These are phyloP conservation scores for Neotropicomus parvogracilis DNA, from an alignment of 1,284 basidiomycete genomes.

Conservation along the genomic window DNA sequence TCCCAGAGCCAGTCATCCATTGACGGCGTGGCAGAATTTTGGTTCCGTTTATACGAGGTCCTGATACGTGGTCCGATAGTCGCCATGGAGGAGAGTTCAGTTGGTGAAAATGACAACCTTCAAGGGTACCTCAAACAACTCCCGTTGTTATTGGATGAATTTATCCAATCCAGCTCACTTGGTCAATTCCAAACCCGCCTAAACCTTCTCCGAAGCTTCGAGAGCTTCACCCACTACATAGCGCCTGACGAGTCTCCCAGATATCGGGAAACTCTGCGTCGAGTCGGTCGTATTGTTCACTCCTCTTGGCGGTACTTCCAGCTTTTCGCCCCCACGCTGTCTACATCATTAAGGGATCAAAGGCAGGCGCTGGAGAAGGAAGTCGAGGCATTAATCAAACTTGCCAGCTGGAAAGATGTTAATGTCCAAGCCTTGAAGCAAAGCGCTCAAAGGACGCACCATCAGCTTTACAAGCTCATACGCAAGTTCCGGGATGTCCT, in stretches of 20 bases:
- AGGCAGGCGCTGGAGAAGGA: conserved; percentile 74
- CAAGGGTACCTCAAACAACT: conserved; percentile 63
- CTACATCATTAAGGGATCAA: conserved; percentile 54
- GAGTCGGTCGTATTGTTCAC: conserved; percentile 60
- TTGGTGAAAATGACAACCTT: conserved; percentile 35
- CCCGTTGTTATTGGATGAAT: conserved; percentile 80
- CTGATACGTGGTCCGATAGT: conserved; percentile 64
- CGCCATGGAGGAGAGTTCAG: conserved; percentile 39
- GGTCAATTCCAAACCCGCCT: conserved; percentile 82
- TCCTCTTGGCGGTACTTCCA: conserved; percentile 67
- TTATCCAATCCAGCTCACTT: conserved; percentile 72
- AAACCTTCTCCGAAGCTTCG: conserved; percentile 69
- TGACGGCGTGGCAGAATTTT: conserved; percentile 75
- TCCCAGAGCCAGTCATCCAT: conserved; percentile 64
- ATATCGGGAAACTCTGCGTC: conserved; percentile 38
- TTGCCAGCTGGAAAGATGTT: conserved; percentile 98
- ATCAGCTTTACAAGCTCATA: conserved; percentile 87
- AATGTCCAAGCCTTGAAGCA: conserved; percentile 93
- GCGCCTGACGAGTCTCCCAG: conserved; percentile 18
- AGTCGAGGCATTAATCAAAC: conserved; percentile 82
- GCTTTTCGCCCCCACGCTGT: conserved; percentile 57
- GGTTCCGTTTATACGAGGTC: conserved; percentile 89
- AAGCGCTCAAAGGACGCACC: conserved; percentile 89
- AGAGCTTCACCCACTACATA: conserved; percentile 40
- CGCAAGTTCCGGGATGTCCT: conserved; percentile 91